Evolutionary conservation across 257 asterid genomes (phyloP).

Genomic region (Striga asiatica): DNA sequence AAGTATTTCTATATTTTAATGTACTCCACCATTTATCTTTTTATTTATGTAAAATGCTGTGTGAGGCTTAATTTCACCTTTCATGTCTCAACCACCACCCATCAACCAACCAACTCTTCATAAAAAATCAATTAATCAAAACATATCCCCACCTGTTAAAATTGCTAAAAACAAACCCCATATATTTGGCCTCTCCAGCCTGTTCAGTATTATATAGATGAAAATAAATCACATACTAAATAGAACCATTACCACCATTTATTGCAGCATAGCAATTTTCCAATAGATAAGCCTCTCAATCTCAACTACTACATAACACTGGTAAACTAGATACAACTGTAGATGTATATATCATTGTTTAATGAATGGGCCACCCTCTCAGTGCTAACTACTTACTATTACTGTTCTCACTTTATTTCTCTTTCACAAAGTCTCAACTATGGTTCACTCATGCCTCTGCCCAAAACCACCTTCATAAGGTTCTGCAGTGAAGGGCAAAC

Average conservation of each 20-base stretch:
- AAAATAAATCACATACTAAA: background rate
- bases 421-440: background rate
- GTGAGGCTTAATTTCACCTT: no score
- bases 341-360: constrained; percentile 3
- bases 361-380: constrained; percentile 16
- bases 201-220: background rate
- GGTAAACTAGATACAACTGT: constrained; percentile 12
- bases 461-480: background rate
- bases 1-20: no score
- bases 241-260: background rate
- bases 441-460: background rate
- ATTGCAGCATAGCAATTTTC: background rate
- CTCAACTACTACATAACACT: background rate
- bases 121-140: background rate
- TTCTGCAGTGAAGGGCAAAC: background rate
- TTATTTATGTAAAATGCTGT: no score
- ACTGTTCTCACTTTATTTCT: background rate
- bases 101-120: background rate
- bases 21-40: no score
- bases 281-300: background rate
- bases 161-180: constrained; percentile 15
- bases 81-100: constrained; percentile 9
- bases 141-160: no score
- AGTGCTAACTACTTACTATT: constrained; percentile 8
- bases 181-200: background rate